Base-by-base conservation (phyloP, 352 stramenopile species). In the Pythium phragmiticola region DNA sequence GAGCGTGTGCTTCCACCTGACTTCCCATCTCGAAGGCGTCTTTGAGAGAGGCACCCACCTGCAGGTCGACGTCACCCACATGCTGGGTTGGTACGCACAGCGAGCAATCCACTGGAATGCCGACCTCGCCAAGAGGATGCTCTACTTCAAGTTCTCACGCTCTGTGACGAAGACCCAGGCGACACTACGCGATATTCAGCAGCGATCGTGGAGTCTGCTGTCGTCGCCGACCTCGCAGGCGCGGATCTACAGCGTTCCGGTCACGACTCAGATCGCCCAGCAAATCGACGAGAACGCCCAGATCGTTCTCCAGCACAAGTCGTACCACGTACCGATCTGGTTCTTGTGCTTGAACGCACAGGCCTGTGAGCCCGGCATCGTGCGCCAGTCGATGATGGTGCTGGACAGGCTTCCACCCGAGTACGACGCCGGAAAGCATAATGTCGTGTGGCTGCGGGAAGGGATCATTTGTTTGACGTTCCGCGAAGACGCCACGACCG, bases 381-480 rank as follows among this genome's bases (percentile, higher is more conserved):
- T 67, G 23, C 56, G 33, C 30, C 33, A 54, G 19, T 47, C 30
- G 2, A 47, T 57, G 47, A 66, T 49, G 49, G 36, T 57, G 37
- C 21, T 58, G 16, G 52, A 67, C 43, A 60, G 41, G 34, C 37
- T 13, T 9, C 34, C 37, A 6, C 42, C 41, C 1, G n/a, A 43
- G 43, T 23, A 41, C 19, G 60, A 49, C 21, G n/a, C 23, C 48
- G 14, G 8, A 2, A 17, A 11, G 39, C n/a, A 12, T n/a, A 57
- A 39, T 4, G 16, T 50, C 11, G 36, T 48, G 33, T 67, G 60
- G 60, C 21, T 67, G 2, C 37, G 34, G 1, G 60, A 67, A 43
- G 60, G 60, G 6, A 37, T 57, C 37, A 48, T 67, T n/a, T 56
- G 43, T 21, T 17, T 61, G 9, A 61, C 43, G 33, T 61, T 67